Evolutionary conservation across 768 basidiomycete species (phyloP).

Genomic region (Pleurotus tuoliensis): DNA sequence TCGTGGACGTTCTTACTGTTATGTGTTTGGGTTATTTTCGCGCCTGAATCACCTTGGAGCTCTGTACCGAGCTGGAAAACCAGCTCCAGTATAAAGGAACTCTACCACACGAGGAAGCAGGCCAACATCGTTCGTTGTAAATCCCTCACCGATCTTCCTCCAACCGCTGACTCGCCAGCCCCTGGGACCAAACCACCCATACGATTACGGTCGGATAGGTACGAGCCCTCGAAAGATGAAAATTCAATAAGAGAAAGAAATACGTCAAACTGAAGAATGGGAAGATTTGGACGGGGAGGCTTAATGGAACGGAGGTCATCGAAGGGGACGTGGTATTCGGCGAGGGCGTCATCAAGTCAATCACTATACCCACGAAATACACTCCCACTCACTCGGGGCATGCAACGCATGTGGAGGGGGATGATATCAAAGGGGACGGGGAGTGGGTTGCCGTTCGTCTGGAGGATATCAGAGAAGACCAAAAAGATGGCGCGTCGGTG

Average conservation of each 20-base stretch:
- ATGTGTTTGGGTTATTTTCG: too few species aligned
- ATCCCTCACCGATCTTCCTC: neutral
- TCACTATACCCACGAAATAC: too few species aligned
- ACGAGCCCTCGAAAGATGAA: conserved; percentile 5
- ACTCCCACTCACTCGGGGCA: too few species aligned
- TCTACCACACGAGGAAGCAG: too few species aligned
- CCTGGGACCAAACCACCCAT: too few species aligned
- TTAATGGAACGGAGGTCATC: conserved; percentile 52
- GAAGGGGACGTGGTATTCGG: conserved; percentile 61
- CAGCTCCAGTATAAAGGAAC: too few species aligned
- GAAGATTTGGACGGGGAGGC: conserved; percentile 72
- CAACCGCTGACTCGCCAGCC: neutral
- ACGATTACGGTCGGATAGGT: conserved; percentile 20
- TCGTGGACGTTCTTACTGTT: too few species aligned
- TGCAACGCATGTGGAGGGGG: conserved; percentile 4
- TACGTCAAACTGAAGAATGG: conserved; percentile 53
- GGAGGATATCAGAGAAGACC: too few species aligned
- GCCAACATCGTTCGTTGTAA: neutral
- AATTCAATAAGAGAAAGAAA: neutral
- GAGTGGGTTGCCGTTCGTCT: conserved; percentile 6
- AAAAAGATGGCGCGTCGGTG: neutral
- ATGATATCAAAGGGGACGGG: conserved; percentile 40
- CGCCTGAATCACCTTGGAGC: too few species aligned
- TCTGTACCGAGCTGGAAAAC: too few species aligned
- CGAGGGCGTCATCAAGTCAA: conserved; percentile 51